Base-by-base conservation (phyloP, 2,329 filamentous ascomycete genomes). In the Thielaviopsis punctulata region DNA sequence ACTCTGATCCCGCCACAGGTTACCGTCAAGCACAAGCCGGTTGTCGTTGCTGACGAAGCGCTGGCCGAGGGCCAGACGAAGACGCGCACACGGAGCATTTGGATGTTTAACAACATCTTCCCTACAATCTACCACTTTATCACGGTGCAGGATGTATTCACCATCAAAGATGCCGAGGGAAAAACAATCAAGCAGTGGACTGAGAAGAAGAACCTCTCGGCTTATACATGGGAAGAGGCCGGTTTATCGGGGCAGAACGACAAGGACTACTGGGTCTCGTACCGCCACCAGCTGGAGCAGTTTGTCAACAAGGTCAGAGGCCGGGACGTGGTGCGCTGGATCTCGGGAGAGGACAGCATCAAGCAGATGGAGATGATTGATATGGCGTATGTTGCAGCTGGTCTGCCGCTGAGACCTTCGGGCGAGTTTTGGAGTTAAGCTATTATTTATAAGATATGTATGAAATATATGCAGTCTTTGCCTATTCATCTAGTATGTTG, bases 281-380 rank as follows among this genome's bases (percentile, higher is more conserved):
- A 51, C 24, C 49, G 49, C 12, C 49, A 72, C 57, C 65, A 69
- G 62, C 62, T 75, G 25, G 70, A 74, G 59, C 63, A 67, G 54
- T 75, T 75, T 57, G 69, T 73, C 12, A 67, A 73, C 59, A 61
- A 60, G 27, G 57, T 74, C 46, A 65, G 64, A 45, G 68, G 67
- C 0, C 60, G 65, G 1, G 54, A 65, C 51, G 63, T 64, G 4
- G 63, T 61, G 1, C 53, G 63, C 2, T 73, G 70, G 68, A 60
- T 73, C 7, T 58, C 60, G 15, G 58, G 57, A 1, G 65, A 70
- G 48, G 69, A 73, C 55, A 69, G 64, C 23, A 62, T 73, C 22
- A 58, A 59, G 19, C 67, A 66, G 63, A 71, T 70, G 67, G 64
- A 59, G 60, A 68, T 68, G 61, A 59, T 74, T 25, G 72, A 75